Conservation (phyloP, 192 early-diverging fungal genomes). For the Chytriomyces hyalinus region DNA sequence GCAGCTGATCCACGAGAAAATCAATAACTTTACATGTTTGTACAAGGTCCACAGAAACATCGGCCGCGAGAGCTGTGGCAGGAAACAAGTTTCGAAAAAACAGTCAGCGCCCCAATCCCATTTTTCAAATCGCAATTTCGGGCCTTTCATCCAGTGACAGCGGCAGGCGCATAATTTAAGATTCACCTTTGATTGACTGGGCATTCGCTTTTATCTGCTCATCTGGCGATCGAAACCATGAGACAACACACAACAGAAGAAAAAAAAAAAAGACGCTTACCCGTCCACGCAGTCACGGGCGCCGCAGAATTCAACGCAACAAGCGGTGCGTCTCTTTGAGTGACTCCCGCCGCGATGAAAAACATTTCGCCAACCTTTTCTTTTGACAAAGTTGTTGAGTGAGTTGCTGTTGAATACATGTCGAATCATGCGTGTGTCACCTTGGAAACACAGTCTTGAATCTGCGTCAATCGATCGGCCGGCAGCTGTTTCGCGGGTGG, state of each 20-base stretch:
- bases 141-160: neutral
- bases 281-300: slow-evolving; percentile 53
- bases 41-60: slow-evolving; percentile 43
- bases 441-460: slow-evolving; percentile 46
- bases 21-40: slow-evolving; percentile 49
- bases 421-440: neutral
- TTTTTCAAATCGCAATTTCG: too few species aligned
- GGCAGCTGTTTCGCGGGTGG: slow-evolving; percentile 1
- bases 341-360: slow-evolving; percentile 46
- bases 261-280: slow-evolving; percentile 3
- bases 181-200: slow-evolving; percentile 16
- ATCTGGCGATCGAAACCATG: neutral
- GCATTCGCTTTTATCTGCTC: slow-evolving; percentile 29
- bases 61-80: slow-evolving; percentile 36
- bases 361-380: slow-evolving; percentile 40
- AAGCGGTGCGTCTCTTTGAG: slow-evolving; percentile 55
- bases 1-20: slow-evolving; percentile 46
- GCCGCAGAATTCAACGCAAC: slow-evolving; percentile 30
- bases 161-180: neutral
- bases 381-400: neutral
- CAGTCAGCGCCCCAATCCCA: neutral
- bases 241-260: neutral
- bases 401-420: slow-evolving; percentile 1
- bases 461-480: slow-evolving; percentile 45
- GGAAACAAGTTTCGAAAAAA: neutral